Base-by-base conservation (phyloP, 345 rosid species). In the Populus alba region DNA sequence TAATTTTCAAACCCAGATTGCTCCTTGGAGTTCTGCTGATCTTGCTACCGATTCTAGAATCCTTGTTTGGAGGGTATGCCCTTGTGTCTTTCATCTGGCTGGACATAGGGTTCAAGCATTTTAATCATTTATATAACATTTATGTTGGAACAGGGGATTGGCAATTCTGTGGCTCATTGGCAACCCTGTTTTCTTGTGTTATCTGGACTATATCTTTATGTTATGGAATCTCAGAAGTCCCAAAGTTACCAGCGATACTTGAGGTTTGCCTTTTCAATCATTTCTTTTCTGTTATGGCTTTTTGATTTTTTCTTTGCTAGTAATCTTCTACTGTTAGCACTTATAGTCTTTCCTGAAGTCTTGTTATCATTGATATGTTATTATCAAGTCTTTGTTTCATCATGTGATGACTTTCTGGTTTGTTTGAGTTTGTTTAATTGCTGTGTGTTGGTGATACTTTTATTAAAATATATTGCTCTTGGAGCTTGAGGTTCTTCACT, bases 141-240 rank as follows among this genome's bases (percentile, higher is more conserved):
- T 80, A 67, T 79, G 65, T 72, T 81, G 79, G 62, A 83, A 81
- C 80, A 96, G 99, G 99, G 99, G 71, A 92, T 96, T 84, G 99
- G 97, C 61, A 90, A 96, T 85, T 90, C 97, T 37, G 87, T 94
- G 82, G 95, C 99, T 77, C 86, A 90, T 39, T 96, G 99, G 99
- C 97, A 96, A 79, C 87, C 91, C 51, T 94, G 98, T 88, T 93
- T 87, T 88, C 89, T 96, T 80, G 90, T 87, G 55, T 83, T 96
- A 76, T 96, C 97, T 85, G 97, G 99, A 82, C 84, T 87, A 59
- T 88, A 92, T 88, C 92, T 96, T 53, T 92, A 96, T 87, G 85
- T 88, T 76, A 87, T 89, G 85, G 97, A 96, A 85, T 94, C 97
- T 79, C 91, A 86, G 66, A 90, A 81, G 83, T 92, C 98, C 67